These are phyloP conservation scores for Vigna mungo DNA, from an alignment of 306 rosid species.

Conservation along the genomic window DNA sequence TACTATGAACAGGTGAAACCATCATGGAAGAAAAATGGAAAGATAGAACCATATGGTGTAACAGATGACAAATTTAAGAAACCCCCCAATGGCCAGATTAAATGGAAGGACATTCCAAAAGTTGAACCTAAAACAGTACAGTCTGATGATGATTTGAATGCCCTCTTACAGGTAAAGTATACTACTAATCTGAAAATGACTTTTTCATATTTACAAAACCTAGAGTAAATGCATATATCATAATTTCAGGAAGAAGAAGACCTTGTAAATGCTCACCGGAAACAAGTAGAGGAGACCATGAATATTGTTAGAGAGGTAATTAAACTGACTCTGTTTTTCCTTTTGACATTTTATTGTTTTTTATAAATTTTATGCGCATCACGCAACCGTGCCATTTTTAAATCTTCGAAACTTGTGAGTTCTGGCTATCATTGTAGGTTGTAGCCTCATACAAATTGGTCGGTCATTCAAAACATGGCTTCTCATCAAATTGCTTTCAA, in stretches of 20 bases:
- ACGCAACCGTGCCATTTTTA: background rate
- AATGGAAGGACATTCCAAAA: slow-evolving; percentile 73
- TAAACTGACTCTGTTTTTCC: slow-evolving; percentile 21
- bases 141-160: slow-evolving; percentile 76
- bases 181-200: slow-evolving; percentile 2
- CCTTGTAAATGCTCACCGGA: slow-evolving; percentile 86
- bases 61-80: slow-evolving; percentile 68
- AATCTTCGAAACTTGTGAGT: background rate
- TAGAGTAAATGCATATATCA: slow-evolving; percentile 24
- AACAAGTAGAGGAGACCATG: slow-evolving; percentile 94
- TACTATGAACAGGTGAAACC: slow-evolving; percentile 65
- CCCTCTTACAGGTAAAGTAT: slow-evolving; percentile 72
- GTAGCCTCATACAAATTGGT: background rate
- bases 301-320: slow-evolving; percentile 85
- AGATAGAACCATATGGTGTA: slow-evolving; percentile 54
- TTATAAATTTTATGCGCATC: slow-evolving; percentile 4
- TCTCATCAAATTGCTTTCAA: too few relatives aligned
- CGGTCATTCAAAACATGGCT: background rate
- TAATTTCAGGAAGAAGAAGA: slow-evolving; percentile 87
- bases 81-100: slow-evolving; percentile 66
- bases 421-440: background rate
- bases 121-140: slow-evolving; percentile 54
- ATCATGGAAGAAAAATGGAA: slow-evolving; percentile 75
- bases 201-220: background rate
- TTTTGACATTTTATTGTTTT: background rate